phyloP scores from a whole-genome alignment of 345 rosid species.

The Eucalyptus caleyi region DNA sequence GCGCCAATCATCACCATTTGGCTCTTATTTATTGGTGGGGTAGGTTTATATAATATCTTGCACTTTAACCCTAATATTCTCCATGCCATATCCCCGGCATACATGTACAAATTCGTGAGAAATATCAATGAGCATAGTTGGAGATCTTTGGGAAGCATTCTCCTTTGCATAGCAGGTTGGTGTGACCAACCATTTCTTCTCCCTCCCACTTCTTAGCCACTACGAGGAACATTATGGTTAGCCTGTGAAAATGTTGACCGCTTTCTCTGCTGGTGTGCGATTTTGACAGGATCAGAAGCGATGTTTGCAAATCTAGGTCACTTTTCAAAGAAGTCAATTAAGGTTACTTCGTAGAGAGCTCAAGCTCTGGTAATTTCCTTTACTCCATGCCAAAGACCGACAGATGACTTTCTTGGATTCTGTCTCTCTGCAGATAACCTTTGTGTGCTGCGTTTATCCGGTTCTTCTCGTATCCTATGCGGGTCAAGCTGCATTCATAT shows the following conservation, averaged over 20 bases:
- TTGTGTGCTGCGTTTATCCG: conserved; percentile 36
- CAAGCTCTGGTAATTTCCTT: neutral
- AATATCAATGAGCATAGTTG: conserved; percentile 7
- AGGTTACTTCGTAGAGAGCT: conserved; percentile 6
- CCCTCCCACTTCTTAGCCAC: neutral
- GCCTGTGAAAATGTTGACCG: neutral
- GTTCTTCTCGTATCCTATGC: conserved; percentile 32
- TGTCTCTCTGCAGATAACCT: conserved; percentile 25
- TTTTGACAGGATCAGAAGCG: conserved; percentile 46
- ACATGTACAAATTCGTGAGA: conserved; percentile 26
- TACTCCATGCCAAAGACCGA: too few species aligned
- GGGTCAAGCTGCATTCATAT: conserved; percentile 59
- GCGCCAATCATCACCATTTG: conserved; percentile 40
- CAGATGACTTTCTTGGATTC: neutral
- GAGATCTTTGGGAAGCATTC: conserved; percentile 37
- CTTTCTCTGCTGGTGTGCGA: neutral
- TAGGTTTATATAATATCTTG: conserved; percentile 34
- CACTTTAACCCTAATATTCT: conserved; percentile 15
- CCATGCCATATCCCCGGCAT: conserved; percentile 25
- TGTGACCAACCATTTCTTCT: neutral
- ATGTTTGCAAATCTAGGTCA: conserved; percentile 62
- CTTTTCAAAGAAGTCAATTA: conserved; percentile 45
- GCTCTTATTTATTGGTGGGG: conserved; percentile 40
- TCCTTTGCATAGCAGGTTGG: conserved; percentile 53
- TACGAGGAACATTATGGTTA: neutral